Evolutionary conservation across 2,329 filamentous ascomycete species (phyloP), one percentile per base, ranked within the genome.

Genomic region (Gnomoniopsis smithogilvyi): DNA sequence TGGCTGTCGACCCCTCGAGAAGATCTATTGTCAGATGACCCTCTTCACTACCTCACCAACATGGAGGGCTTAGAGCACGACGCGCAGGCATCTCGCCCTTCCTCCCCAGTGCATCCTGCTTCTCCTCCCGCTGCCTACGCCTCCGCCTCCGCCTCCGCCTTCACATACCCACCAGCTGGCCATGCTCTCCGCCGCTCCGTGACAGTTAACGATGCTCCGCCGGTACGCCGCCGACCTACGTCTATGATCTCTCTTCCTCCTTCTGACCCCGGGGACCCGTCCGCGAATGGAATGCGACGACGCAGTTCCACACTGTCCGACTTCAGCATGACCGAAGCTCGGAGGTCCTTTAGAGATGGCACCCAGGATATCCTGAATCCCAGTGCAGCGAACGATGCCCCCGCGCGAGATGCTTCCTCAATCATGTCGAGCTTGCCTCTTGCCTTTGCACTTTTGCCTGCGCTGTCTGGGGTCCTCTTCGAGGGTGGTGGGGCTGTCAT

Each of bases 391-490:
- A 70, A 74, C 43, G 64, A 79, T 30, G 60, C 74, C 26, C 67
- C 7, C 3, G 51, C 38, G 34, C 72, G 77, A 17, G 84, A 88
- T 41, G 78, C 84, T 55, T 89, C 89, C 1, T 51, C 56, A 3
- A 80, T 86, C 62, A 91, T 92, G 84, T 87, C 95, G 62, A 90
- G 87, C 2, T 78, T 90, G n/a, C 92, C 94, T 1, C 76, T 98
- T 36, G 88, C 86, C 0, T 89, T 96, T 70, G 93, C 92, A 2
- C 80, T 97, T 51, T 76, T 98, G 15, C 94, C 94, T 3, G 92
- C 93, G 1, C 70, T 96, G n/a, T 91, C 86, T 1, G 94, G 93
- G 0, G 74, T 96, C 51, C 78, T 97, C 58, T 96, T 96, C 70
- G 84, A 90, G 62, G 90, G 96, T 75, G 94, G 94, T 14, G 89